These are phyloP conservation scores for Petrea volubilis DNA, from an alignment of 257 asterid species.

Conservation along the genomic window DNA sequence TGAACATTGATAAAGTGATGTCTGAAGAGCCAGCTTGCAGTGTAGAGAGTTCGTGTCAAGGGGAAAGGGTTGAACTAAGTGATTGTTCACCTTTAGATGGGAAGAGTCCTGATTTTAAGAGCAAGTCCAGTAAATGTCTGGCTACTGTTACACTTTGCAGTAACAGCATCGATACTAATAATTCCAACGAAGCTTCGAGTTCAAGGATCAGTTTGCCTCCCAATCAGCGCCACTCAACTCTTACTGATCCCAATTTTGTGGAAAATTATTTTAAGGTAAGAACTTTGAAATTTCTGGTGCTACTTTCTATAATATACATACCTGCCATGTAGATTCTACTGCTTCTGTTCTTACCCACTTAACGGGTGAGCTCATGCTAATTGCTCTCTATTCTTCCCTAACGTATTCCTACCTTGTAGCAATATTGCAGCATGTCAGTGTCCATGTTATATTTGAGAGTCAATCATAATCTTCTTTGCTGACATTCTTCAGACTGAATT, in stretches of 20 bases:
- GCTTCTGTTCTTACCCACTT: background rate
- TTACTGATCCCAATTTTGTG: constrained; percentile 79
- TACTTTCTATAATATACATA: background rate
- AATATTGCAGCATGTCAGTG: background rate
- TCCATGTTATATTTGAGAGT: background rate
- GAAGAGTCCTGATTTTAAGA: constrained; percentile 33
- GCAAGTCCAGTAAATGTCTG: constrained; percentile 33
- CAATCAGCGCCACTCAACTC: constrained; percentile 69
- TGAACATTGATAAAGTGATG: constrained; percentile 26
- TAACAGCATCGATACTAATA: constrained; percentile 28
- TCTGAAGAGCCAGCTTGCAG: constrained; percentile 47
- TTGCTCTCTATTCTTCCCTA: background rate
- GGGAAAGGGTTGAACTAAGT: constrained; percentile 35
- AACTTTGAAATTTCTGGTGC: background rate
- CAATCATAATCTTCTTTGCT: constrained; percentile 1
- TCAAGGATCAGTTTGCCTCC: constrained; percentile 47
- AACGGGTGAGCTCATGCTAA: background rate
- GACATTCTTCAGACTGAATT: constrained; percentile 9
- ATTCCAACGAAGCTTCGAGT: constrained; percentile 39
- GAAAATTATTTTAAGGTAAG: constrained; percentile 92
- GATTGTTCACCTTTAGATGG: constrained; percentile 42
- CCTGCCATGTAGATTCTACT: background rate
- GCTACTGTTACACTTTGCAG: constrained; percentile 40
- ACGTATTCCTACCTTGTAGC: background rate
- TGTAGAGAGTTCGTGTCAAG: constrained; percentile 46